A percentile compares a stretch with the other conserved stretches of the same genome.
These are phyloP conservation scores for Apostasia ramifera DNA, from an alignment of 106 monocot genomes.

Conservation along the genomic window DNA sequence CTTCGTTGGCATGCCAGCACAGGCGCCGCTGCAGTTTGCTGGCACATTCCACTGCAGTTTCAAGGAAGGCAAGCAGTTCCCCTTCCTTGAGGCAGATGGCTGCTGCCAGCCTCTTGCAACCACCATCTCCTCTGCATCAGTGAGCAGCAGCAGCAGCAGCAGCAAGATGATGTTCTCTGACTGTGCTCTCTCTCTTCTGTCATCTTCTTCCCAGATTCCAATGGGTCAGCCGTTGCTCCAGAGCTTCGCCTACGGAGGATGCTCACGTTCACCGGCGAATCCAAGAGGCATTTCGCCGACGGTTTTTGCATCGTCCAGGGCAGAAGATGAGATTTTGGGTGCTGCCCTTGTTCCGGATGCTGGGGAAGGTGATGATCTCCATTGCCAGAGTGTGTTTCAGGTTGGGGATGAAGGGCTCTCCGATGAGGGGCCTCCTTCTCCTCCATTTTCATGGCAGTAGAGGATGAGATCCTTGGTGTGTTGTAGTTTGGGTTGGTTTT, in stretches of 20 bases:
- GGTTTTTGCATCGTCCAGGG: constrained; percentile 38
- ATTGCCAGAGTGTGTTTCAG: constrained; percentile 24
- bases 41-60: constrained; percentile 18
- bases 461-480: no score
- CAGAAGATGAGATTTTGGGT: constrained; percentile 21
- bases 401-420: constrained; percentile 32
- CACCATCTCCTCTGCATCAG: constrained; percentile 20
- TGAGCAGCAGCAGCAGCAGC: constrained; percentile 19
- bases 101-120: constrained; percentile 31
- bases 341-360: constrained; percentile 19
- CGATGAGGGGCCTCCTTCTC: constrained; percentile 19
- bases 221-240: constrained; percentile 30
- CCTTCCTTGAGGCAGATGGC: constrained; percentile 19
- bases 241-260: constrained; percentile 7
- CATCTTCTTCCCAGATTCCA: constrained; percentile 59
- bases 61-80: constrained; percentile 42
- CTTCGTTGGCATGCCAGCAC: constrained; percentile 13
- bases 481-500: no score
- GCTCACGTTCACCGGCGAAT: constrained; percentile 12
- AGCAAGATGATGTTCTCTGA: constrained; percentile 37
- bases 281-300: constrained; percentile 23
- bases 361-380: constrained; percentile 16
- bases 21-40: constrained; percentile 10
- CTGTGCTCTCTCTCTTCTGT: constrained; percentile 98
- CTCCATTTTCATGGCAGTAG: constrained; percentile 58